A percentile compares a stretch with the other conserved stretches of the same genome.
Conservation (phyloP, 2,329 filamentous ascomycete genomes). For the Aspergillus sp. region DNA sequence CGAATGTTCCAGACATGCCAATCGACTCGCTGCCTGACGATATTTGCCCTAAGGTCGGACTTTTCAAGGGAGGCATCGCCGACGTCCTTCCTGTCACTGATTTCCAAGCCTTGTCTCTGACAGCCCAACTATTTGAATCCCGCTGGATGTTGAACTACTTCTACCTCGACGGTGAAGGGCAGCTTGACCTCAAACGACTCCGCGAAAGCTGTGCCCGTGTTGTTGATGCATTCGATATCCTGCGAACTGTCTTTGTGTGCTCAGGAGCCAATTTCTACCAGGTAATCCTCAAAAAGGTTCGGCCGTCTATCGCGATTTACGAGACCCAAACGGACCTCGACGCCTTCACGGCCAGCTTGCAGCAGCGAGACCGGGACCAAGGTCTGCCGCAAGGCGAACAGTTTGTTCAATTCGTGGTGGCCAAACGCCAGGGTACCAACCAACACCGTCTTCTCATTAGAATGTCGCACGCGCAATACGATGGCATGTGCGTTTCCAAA, state of each 20-base stretch:
- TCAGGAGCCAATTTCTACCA: conserved; percentile 53
- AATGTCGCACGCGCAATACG: conserved; percentile 69
- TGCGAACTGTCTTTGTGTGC: conserved; percentile 65
- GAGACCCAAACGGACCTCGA: conserved; percentile 54
- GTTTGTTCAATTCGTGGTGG: conserved; percentile 61
- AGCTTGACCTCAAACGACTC: conserved; percentile 50
- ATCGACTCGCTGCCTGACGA: conserved; percentile 29
- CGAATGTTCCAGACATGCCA: conserved; percentile 39
- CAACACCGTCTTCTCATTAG: conserved; percentile 56
- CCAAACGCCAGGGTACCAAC: conserved; percentile 43
- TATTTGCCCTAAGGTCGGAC: conserved; percentile 54
- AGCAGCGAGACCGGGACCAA: conserved; percentile 56
- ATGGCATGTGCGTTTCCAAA: conserved; percentile 65
- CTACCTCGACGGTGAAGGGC: conserved; percentile 53
- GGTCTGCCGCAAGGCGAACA: conserved; percentile 59
- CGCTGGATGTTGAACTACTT: conserved; percentile 54
- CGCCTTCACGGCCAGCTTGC: conserved; percentile 54
- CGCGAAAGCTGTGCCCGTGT: conserved; percentile 49
- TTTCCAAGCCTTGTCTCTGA: conserved; percentile 52
- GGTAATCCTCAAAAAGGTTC: conserved; percentile 58
- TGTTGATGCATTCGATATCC: conserved; percentile 61
- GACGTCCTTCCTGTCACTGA: conserved; percentile 61
- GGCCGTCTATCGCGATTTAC: conserved; percentile 53
- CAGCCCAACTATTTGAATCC: conserved; percentile 45
- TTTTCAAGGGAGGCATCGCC: conserved; percentile 52